Conservation (phyloP, 2,329 filamentous ascomycete species). For the Emericellopsis cladophorae region DNA sequence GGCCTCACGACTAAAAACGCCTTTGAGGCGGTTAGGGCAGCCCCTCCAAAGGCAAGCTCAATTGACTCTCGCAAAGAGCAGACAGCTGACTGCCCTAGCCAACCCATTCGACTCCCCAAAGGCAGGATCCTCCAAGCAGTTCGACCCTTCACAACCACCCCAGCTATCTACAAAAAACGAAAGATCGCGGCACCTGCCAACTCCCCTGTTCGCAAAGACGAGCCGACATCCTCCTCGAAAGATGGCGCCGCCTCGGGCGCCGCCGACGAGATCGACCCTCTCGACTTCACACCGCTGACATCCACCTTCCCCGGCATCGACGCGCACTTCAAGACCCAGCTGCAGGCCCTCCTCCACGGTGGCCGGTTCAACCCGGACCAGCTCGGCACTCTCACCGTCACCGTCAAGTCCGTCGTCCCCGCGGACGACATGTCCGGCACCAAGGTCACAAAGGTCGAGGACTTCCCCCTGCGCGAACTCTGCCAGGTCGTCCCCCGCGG, state of each 20-base stretch:
- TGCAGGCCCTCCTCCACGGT: constrained; percentile 26
- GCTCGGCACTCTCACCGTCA: constrained; percentile 31
- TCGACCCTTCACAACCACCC: constrained; percentile 18
- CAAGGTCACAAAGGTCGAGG: constrained; percentile 2
- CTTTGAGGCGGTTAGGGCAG: too few species aligned
- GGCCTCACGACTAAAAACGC: too few species aligned
- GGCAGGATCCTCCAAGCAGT: background rate
- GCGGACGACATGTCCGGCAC: constrained; percentile 8
- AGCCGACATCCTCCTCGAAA: background rate
- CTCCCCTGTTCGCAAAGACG: constrained; percentile 11
- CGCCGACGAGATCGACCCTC: constrained; percentile 25
- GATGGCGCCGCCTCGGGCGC: constrained; percentile 4
- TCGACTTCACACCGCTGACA: constrained; percentile 35
- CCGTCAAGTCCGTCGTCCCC: constrained; percentile 15
- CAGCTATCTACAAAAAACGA: constrained; percentile 22
- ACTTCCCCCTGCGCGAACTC: constrained; percentile 40
- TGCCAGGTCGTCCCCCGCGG: constrained; percentile 39
- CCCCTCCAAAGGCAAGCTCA: too few species aligned
- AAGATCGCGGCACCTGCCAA: constrained; percentile 18
- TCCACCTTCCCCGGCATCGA: constrained; percentile 27
- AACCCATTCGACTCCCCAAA: background rate
- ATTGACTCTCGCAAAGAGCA: too few species aligned
- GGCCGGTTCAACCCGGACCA: constrained; percentile 38
- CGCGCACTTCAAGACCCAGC: constrained; percentile 27
- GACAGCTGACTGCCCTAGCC: too few species aligned